Base-by-base conservation (phyloP, 805 yeast species). In the Spathaspora sp. region DNA sequence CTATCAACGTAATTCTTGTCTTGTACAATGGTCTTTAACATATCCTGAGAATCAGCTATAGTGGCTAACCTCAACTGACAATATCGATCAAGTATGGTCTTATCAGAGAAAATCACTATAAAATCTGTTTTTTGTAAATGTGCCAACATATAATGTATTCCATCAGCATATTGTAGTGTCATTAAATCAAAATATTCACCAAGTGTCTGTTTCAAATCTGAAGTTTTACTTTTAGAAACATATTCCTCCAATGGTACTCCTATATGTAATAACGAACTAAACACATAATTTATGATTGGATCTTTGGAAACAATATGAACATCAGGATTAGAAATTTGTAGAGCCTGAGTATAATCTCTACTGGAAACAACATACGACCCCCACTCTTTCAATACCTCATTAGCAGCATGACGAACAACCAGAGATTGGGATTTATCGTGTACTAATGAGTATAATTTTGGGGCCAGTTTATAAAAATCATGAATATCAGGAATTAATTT, bases 211-310 rank as follows among this genome's bases (percentile, higher is more conserved):
- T 10, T 10, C 11, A 40, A n/a, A 7, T 17, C 16, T 12, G 26
- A 7, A 3, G n/a, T 18, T 10, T 18, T 16, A 23, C 11, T 16
- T 17, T 12, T 28, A 18, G 44, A 12, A 6, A 29, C n/a, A 45
- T 45, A 45, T 12, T 45, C 8, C 17, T 45, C 47, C 28, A 31
- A 19, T 20, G 47, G 47, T 9, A 45, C 23, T n/a, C 38, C 23
- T 11, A 28, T 45, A 14, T 28, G 23, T 16, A 44, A 29, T 14
- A 26, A 18, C 10, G 23, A 12, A 32, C 39, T 28, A 32, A 45
- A 45, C 11, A 45, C 19, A 16, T 45, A 45, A 19, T 45, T 45
- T 17, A 4, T 17, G 11, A 14, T 29, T 3, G 19, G 10, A 45
- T 29, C 23, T 11, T 18, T 14, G 12, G 47, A 29, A 9, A 45